Evolutionary conservation across 1,284 basidiomycete species (phyloP), one percentile per base, ranked within the genome.

Genomic region (Boletus albobrunnescens): DNA sequence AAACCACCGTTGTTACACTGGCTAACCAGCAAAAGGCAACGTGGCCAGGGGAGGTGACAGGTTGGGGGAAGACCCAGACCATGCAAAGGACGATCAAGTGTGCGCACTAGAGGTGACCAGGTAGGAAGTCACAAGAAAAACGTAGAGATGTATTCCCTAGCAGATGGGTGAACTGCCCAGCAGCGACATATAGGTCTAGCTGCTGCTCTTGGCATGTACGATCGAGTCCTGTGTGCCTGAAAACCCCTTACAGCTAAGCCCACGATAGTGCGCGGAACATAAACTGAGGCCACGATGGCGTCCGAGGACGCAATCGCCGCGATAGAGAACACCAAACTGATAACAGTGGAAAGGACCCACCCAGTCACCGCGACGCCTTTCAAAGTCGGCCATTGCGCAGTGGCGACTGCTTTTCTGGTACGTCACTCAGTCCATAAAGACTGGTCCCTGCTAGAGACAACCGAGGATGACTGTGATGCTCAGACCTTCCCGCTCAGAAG

Each of bases 401-500:
- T 47, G 57, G 50, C 50, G 57, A 54, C 61, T 56, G 69, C 24
- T 55, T 79, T 70, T 77, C 76, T 77, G 71, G 72, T 78, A 70
- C 67, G 71, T 68, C 71, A 69, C 67, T 69, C 70, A 61, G 68
- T 66, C 59, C 57, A 53, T 78, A 66, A 68, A 53, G 62, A 66
- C 71, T 64, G 69, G 72, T 65, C 74, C 69, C 76, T 36, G 69
- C 71, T 65, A 77, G 74, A 71, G 74, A 64, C 76, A 56, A 71
- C 75, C 70, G 47, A 70, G 70, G 71, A 65, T 70, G 74, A 73
- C 63, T 69, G 55, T 54, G 67, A 76, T 69, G 61, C 76, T 79
- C 79, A 79, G 78, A 80, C 77, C 77, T 78, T 80, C 76, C 77
- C 76, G 73, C 77, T 78, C 75, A 72, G 67, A 56, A 75, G 46